Percentiles rank a stretch among this genome's conserved stretches.
Evolutionary conservation across 148 eudicot genomes (phyloP).

Genomic region (Rheum nobile): DNA sequence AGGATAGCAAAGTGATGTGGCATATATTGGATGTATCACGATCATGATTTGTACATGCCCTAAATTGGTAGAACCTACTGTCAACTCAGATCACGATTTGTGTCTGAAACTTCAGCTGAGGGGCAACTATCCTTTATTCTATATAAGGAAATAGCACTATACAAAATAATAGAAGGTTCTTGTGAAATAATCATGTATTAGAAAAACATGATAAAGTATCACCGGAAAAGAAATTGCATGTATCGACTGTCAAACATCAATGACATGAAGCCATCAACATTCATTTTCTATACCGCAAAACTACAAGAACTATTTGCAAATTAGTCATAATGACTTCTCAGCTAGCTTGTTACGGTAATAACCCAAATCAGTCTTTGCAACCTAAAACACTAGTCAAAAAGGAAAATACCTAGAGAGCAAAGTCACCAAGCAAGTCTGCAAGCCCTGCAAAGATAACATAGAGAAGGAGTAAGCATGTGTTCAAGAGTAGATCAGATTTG

Average conservation of each 20-base stretch:
- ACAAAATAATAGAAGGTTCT: background rate
- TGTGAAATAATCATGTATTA: background rate
- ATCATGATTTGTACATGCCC: background rate
- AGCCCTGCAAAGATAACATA: conserved; percentile 48
- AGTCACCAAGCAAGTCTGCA: conserved; percentile 93
- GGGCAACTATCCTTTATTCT: background rate
- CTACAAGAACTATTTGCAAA: too few species aligned
- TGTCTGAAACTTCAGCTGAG: background rate
- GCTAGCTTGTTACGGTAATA: background rate
- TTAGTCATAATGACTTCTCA: background rate
- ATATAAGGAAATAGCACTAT: background rate
- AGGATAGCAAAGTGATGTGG: background rate
- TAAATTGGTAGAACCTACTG: background rate
- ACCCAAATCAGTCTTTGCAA: background rate
- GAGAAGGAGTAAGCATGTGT: background rate
- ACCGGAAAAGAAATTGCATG: too few species aligned
- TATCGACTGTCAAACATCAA: background rate
- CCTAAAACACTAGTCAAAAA: background rate
- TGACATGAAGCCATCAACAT: background rate
- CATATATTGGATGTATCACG: background rate
- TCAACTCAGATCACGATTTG: background rate
- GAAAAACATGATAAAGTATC: background rate
- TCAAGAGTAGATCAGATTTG: background rate
- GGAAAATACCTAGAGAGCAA: conserved; percentile 64
- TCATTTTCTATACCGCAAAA: background rate